These are phyloP conservation scores for Cryptosporidium sp. DNA, from an alignment of 169 alveolate genomes.

Conservation along the genomic window DNA sequence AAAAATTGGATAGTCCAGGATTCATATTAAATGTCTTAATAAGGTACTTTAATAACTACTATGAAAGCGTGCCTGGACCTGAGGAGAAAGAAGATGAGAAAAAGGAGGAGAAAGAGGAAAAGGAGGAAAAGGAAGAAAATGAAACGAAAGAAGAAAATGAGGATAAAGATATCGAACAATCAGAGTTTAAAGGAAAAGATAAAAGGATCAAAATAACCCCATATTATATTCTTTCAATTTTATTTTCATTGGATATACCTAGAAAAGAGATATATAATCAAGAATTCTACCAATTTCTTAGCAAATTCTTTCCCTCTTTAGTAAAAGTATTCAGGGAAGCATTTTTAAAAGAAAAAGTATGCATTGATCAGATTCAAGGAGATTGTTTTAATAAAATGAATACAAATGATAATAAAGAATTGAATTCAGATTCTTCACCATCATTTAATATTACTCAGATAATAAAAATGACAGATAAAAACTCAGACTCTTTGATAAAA, in stretches of 20 bases:
- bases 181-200: not conserved
- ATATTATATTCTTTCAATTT: conserved; percentile 35
- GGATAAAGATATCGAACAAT: not conserved
- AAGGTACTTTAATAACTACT: conserved; percentile 18
- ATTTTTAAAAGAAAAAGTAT: conserved; percentile 1
- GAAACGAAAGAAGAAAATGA: too few relatives aligned
- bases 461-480: conserved; percentile 27
- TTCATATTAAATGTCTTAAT: conserved; percentile 11
- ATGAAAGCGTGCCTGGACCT: not conserved
- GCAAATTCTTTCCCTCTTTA: conserved; percentile 17
- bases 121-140: too few relatives aligned
- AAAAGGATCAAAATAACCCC: conserved; percentile 21
- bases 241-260: conserved; percentile 31
- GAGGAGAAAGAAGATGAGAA: not conserved
- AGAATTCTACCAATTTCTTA: conserved; percentile 4
- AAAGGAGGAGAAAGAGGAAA: too few relatives aligned
- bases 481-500: conserved; percentile 23
- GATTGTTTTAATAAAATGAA: not conserved
- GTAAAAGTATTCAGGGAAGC: not conserved
- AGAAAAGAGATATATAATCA: conserved; percentile 16
- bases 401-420: not conserved
- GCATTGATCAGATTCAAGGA: not conserved
- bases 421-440: not conserved
- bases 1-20: not conserved
- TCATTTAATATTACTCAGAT: conserved; percentile 24